Conservation (phyloP, 495 filamentous ascomycete genomes). For the Annulohypoxylon nitens region DNA sequence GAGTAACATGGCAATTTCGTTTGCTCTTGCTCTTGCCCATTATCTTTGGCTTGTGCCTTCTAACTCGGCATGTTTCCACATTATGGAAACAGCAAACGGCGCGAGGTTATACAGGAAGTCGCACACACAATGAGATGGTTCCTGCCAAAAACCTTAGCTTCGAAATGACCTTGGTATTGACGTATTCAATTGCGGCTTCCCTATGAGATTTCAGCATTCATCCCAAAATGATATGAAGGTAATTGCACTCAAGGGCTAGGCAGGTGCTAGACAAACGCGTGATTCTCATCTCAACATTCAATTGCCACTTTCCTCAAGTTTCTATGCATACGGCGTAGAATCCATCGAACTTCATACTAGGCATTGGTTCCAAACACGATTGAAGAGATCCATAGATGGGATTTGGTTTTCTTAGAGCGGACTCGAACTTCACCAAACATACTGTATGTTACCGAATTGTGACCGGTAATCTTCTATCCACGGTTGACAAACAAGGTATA, state of each 20-base stretch:
- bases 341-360: too few relatives aligned
- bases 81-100: conserved; percentile 4
- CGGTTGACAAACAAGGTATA: not conserved
- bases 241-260: not conserved
- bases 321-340: not conserved
- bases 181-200: not conserved
- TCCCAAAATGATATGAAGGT: not conserved
- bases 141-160: not conserved
- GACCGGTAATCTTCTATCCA: not conserved
- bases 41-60: not conserved
- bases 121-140: conserved; percentile 13
- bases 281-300: not conserved
- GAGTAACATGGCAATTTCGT: conserved; percentile 12
- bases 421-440: not conserved
- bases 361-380: too few relatives aligned
- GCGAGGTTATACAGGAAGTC: not conserved
- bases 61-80: conserved; percentile 13
- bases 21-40: conserved; percentile 28
- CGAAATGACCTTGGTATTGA: not conserved
- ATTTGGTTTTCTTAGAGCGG: too few relatives aligned
- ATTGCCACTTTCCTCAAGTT: not conserved
- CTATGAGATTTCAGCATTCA: not conserved
- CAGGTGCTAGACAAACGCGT: not conserved
- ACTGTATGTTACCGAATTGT: not conserved
- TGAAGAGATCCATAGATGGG: too few relatives aligned